phyloP scores from a whole-genome alignment of 2,329 filamentous ascomycete genomes.

The Fusarium sp. region DNA sequence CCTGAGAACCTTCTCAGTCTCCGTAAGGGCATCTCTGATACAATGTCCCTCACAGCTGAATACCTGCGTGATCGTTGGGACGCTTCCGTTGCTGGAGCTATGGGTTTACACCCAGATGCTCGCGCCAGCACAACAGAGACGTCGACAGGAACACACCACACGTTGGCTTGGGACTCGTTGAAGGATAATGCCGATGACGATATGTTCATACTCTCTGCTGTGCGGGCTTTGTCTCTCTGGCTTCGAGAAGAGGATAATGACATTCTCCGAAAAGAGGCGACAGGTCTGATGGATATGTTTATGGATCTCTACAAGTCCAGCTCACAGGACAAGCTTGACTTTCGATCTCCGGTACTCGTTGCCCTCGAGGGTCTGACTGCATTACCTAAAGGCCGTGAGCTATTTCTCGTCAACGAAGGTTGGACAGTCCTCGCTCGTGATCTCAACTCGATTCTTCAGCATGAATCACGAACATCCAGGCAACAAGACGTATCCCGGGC shows the following conservation, averaged over 20 bases:
- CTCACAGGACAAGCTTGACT: slow-evolving; percentile 59
- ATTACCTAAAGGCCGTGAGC: slow-evolving; percentile 61
- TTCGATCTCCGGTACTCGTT: slow-evolving; percentile 69
- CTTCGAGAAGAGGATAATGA: slow-evolving; percentile 77
- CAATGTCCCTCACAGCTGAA: slow-evolving; percentile 73
- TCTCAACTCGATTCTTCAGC: slow-evolving; percentile 60
- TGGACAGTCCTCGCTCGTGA: slow-evolving; percentile 68
- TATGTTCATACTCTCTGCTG: slow-evolving; percentile 69
- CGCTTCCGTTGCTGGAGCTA: slow-evolving; percentile 71
- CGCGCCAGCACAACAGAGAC: slow-evolving; percentile 61
- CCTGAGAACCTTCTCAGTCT: slow-evolving; percentile 73
- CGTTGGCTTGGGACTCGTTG: slow-evolving; percentile 71
- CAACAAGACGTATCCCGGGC: slow-evolving; percentile 60
- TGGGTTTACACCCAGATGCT: slow-evolving; percentile 71
- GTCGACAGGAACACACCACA: slow-evolving; percentile 60
- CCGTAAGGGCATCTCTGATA: slow-evolving; percentile 71
- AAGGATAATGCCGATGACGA: slow-evolving; percentile 65
- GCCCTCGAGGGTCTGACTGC: slow-evolving; percentile 70
- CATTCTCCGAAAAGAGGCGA: slow-evolving; percentile 66
- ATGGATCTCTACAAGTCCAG: slow-evolving; percentile 69
- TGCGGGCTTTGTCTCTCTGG: slow-evolving; percentile 73
- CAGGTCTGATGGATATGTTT: slow-evolving; percentile 73
- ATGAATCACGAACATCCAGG: slow-evolving; percentile 42
- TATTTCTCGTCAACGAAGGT: slow-evolving; percentile 65
- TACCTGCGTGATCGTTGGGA: slow-evolving; percentile 80